Evolutionary conservation across 768 basidiomycete genomes (phyloP).

Genomic region (Kwoniella newhampshirensis): DNA sequence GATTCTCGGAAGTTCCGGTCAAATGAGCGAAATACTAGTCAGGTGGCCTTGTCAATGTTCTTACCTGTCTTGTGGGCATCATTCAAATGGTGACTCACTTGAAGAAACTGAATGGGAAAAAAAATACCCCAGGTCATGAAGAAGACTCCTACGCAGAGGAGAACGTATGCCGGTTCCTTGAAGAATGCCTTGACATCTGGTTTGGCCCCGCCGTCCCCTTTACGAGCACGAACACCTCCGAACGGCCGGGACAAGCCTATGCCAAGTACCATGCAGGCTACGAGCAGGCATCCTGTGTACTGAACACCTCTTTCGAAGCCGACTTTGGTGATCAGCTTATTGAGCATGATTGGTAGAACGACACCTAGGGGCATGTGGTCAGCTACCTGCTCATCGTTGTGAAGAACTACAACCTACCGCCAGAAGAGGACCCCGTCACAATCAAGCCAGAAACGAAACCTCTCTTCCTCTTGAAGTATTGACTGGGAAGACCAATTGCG

Average conservation of each 20-base stretch:
- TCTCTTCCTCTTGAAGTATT: constrained; percentile 56
- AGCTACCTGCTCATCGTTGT: neutral
- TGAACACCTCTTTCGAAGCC: constrained; percentile 11
- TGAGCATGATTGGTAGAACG: constrained; percentile 51
- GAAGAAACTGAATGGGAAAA: constrained; percentile 18
- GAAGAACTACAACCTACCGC: constrained; percentile 13
- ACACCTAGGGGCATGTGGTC: constrained; percentile 19
- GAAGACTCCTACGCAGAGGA: constrained; percentile 7
- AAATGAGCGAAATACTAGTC: constrained; percentile 13
- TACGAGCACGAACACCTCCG: constrained; percentile 2
- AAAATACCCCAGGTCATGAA: constrained; percentile 19
- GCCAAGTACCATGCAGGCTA: constrained; percentile 5
- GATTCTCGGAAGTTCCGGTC: constrained; percentile 4
- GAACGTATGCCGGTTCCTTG: constrained; percentile 4
- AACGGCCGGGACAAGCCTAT: constrained; percentile 6
- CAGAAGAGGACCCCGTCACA: constrained; percentile 53
- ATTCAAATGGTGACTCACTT: constrained; percentile 6
- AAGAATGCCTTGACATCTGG: constrained; percentile 15
- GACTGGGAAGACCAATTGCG: constrained; percentile 56
- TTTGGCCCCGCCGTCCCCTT: neutral
- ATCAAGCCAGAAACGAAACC: constrained; percentile 56
- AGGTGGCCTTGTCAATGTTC: too few relatives aligned
- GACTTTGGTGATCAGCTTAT: constrained; percentile 15
- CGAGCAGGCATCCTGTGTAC: constrained; percentile 4
- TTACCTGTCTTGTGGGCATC: neutral